Evolutionary conservation across 192 early-diverging fungal species (phyloP).

Genomic region (Martensiomyces pterosporus): DNA sequence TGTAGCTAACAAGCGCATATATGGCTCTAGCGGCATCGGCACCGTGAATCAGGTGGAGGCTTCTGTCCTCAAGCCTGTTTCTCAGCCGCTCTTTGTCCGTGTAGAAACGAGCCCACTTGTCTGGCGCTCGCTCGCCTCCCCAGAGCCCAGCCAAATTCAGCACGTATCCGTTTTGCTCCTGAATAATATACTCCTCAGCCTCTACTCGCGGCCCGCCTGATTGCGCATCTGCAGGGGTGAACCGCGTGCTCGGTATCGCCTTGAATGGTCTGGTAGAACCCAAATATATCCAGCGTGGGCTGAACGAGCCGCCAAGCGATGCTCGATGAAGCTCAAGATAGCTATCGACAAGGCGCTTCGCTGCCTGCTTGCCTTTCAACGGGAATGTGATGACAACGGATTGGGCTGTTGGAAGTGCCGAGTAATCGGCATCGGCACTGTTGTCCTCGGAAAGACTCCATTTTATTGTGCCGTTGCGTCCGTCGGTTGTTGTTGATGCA

Average conservation of each 20-base stretch:
- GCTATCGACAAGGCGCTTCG: slow-evolving; percentile 10
- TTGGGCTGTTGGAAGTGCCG: slow-evolving; percentile 20
- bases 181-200: slow-evolving; percentile 29
- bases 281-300: slow-evolving; percentile 34
- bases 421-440: neutral
- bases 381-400: slow-evolving; percentile 39
- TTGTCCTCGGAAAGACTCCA: slow-evolving; percentile 15
- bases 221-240: slow-evolving; percentile 14
- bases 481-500: slow-evolving; percentile 32
- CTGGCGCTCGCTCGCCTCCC: slow-evolving; percentile 38
- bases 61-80: slow-evolving; percentile 23
- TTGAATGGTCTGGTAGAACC: slow-evolving; percentile 44
- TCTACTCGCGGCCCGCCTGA: slow-evolving; percentile 26
- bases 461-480: slow-evolving; percentile 32
- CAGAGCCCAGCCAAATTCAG: slow-evolving; percentile 46
- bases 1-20: slow-evolving; percentile 4
- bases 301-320: neutral
- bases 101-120: slow-evolving; percentile 38
- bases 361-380: slow-evolving; percentile 14
- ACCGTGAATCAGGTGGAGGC: slow-evolving; percentile 42
- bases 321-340: slow-evolving; percentile 10
- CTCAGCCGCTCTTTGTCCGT: slow-evolving; percentile 26
- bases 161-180: slow-evolving; percentile 16
- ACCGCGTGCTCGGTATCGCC: slow-evolving; percentile 30
- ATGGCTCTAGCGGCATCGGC: slow-evolving; percentile 37